Evolutionary conservation across 2,329 filamentous ascomycete species (phyloP), one percentile per base, ranked within the genome.

Genomic region (Thelonectria discophora): DNA sequence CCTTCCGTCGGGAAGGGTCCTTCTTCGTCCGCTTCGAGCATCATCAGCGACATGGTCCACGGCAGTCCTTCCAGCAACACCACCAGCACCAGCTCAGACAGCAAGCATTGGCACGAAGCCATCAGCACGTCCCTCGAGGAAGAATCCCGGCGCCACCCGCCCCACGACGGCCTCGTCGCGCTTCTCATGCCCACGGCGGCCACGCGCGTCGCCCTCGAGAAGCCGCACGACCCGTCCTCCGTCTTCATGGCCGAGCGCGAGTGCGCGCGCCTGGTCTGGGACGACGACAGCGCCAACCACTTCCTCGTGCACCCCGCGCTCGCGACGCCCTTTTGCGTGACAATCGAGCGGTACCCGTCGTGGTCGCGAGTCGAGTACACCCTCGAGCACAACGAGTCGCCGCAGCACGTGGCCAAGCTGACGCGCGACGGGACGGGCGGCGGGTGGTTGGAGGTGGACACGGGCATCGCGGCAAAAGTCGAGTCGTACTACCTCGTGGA

Each of bases 191-290:
- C 91, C 1, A 78, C 80, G 1, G 86, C 88, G 0, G 88, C 88
- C 12, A 85, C 88, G 0, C 86, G 84, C 46, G 83, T 88, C 74
- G 89, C 87, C 1, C 78, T 88, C 1, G 87, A 89, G 60, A 81
- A 84, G 24, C 78, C 88, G 3, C 80, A 84, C 45, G 87, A 90
- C 71, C 80, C 84, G 2, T 80, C 83, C 0, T 83, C 89, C 10
- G 81, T 88, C 4, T 81, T 82, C 60, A 85, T 88, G 34, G 90
- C 90, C 0, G 87, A 90, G 72, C 82, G 85, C 32, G 90, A 93
- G 76, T 88, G 86, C 67, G 90, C 87, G 21, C 83, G 88, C 2
- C 83, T 94, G 2, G 86, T 91, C n/a, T 93, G 89, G 85, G 87
- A 90, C 70, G 84, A 85, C 30, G 87, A 90, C 70, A 83, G 79